Base-by-base conservation (phyloP, 2,329 filamentous ascomycete species). In the Fusarium irregulare region DNA sequence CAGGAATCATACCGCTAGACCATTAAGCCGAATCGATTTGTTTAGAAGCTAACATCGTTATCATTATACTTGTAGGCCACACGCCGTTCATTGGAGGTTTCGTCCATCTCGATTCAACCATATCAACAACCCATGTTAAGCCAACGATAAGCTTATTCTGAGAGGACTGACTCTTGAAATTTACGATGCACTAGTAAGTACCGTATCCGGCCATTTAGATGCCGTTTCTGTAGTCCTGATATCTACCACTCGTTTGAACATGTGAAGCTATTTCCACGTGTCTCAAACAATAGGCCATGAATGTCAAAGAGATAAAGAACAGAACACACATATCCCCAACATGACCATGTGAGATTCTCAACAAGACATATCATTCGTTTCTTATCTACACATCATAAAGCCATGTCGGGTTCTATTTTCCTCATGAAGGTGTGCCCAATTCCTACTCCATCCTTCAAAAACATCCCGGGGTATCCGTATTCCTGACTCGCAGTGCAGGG, bases 1-100 rank as follows among this genome's bases (percentile, higher is more conserved):
- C 66, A n/a, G 3, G 66, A 68, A 68, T 68, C 66, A 69, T 68
- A 68, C 66, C 25, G 3, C 66, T 68, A 56, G 66, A 68, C 66
- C 66, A 68, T 50, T 25, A 45, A 60, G 66, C 66, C 65, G 14
- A 30, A 7, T 37, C 3, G 9, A n/a, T 37, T 37, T 37, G 18
- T 4, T 37, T 37, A 37, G 18, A 0, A 11, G 18, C 2, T 7
- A 0, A 0, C 2, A 3, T 6, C 10, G 5, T 6, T n/a, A n/a
- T 37, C 0, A 3, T 4, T 0, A 9, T n/a, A n/a, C n/a, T n/a
- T n/a, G n/a, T n/a, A n/a, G n/a, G n/a, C n/a, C n/a, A n/a, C n/a
- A n/a, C n/a, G n/a, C n/a, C n/a, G n/a, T n/a, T n/a, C n/a, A n/a
- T 10, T 7, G 34, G 4, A 37, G 10, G 6, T 37, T n/a, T n/a